Percentiles rank a stretch among this genome's conserved stretches.
These are phyloP conservation scores for Tylopilus cervinicoccineus DNA, from an alignment of 768 basidiomycete genomes.

Conservation along the genomic window DNA sequence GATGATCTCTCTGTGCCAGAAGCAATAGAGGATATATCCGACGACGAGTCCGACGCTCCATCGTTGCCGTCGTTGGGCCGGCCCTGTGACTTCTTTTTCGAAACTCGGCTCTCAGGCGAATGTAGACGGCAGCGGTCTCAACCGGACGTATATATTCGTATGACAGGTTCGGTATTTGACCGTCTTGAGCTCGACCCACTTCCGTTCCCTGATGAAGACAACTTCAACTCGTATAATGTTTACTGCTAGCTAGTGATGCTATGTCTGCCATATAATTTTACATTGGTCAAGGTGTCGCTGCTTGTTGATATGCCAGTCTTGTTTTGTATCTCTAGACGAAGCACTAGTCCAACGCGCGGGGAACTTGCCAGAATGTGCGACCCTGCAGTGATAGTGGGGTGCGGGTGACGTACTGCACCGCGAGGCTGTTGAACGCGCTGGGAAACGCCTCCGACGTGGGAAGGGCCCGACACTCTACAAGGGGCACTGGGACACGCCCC, in stretches of 20 bases:
- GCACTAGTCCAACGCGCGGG: too few species aligned
- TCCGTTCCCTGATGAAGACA: conserved; percentile 57
- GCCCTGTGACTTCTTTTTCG: conserved; percentile 54
- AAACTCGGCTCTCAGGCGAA: conserved; percentile 47
- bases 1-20: conserved; percentile 73
- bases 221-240: conserved; percentile 44
- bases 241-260: conserved; percentile 63
- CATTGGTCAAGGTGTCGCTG: conserved; percentile 15
- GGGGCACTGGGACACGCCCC: conserved; percentile 42
- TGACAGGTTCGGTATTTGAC: conserved; percentile 56
- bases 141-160: conserved; percentile 60
- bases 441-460: conserved; percentile 48
- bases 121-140: conserved; percentile 45
- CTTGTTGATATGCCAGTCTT: conserved; percentile 28
- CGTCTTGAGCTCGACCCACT: conserved; percentile 68
- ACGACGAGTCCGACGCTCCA: conserved; percentile 76
- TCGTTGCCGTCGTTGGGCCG: conserved; percentile 58
- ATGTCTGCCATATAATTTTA: conserved; percentile 29
- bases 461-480: conserved; percentile 44
- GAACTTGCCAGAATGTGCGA: conserved; percentile 26
- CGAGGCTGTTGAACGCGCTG: conserved; percentile 65
- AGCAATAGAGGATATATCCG: conserved; percentile 79
- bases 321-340: conserved; percentile 30
- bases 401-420: conserved; percentile 47
- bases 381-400: conserved; percentile 18